phyloP scores from a whole-genome alignment of 2,329 filamentous ascomycete species.

The Penicillium sp. region DNA sequence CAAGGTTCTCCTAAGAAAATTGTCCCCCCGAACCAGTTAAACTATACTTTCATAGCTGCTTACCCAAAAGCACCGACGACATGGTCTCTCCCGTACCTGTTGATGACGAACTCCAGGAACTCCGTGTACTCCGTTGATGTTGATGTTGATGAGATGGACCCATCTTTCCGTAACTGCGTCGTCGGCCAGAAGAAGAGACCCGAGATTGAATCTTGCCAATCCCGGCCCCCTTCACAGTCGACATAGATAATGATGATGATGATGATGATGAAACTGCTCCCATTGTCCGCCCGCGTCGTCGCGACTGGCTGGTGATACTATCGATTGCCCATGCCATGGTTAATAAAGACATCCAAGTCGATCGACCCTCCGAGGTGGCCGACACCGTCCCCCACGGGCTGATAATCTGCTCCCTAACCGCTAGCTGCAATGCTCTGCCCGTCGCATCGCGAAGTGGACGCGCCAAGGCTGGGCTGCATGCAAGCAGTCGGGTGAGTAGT shows the following conservation, averaged over 20 bases:
- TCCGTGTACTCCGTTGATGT: constrained; percentile 43
- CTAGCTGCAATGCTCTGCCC: constrained; percentile 60
- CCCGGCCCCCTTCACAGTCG: constrained; percentile 2
- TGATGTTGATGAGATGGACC: background rate
- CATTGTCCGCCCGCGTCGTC: constrained; percentile 39
- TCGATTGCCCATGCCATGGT: constrained; percentile 55
- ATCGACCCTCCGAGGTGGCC: constrained; percentile 40
- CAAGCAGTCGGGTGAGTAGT: constrained; percentile 57
- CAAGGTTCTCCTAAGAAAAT: background rate
- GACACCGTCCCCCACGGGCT: constrained; percentile 41
- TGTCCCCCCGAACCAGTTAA: background rate
- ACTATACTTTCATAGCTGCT: constrained; percentile 31
- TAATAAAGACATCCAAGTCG: constrained; percentile 54
- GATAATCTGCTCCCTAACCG: constrained; percentile 50
- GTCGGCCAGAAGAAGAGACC: constrained; percentile 40
- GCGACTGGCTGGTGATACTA: constrained; percentile 48
- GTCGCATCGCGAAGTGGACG: constrained; percentile 61
- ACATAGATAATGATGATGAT: constrained; percentile 7
- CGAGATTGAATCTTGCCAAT: constrained; percentile 11
- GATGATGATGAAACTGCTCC: constrained; percentile 8
- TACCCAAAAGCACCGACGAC: constrained; percentile 41
- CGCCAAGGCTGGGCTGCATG: constrained; percentile 61
- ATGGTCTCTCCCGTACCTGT: constrained; percentile 31
- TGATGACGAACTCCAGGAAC: constrained; percentile 49
- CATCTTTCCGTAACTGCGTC: constrained; percentile 43